Evolutionary conservation across 2,329 filamentous ascomycete genomes (phyloP), one percentile per base, ranked within the genome.

Genomic region (Paraconiothyrium brasiliense): DNA sequence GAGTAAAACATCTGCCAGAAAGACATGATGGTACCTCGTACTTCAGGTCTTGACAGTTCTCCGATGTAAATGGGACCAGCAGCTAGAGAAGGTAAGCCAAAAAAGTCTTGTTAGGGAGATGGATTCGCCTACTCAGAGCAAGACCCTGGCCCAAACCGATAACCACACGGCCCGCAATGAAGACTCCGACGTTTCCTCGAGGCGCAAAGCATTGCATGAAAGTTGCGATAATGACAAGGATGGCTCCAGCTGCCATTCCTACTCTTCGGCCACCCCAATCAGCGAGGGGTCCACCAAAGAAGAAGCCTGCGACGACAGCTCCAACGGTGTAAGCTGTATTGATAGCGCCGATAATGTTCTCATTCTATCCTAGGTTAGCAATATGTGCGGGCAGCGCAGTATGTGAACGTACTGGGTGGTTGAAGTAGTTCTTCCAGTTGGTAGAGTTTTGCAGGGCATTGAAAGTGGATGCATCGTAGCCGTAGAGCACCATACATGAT

Each of bases 401-500:
- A 16, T 13, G 11, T n/a, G n/a, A 13, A 49, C 61, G 47, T 55
- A 65, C 70, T 5, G 80, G 80, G n/a, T 78, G 72, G 67, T 89
- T 81, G 76, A 91, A 90, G 79, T 85, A 92, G 20, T 79, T 80
- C 13, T 87, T 79, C 89, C 90, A 92, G 74, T 91, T 85, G 14
- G 86, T 76, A 1, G 88, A 90, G 35, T 86, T 87, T 76, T 91
- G 89, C 6, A 91, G 85, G 5, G 89, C 88, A 75, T 92, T 92
- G 82, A 89, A 92, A 50, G 91, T 89, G 41, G 88, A 90, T 1
- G 89, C 89, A 83, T 92, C 90, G 74, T 92, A 92, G 60, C 90
- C 90, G 74, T 91, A 92, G 48, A 92, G 83, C 24, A 91, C 88
- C 90, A 92, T 92, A 76, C 88, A 91, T 75, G 88, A 87, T 71